Conservation (phyloP, 2,329 filamentous ascomycete species). For the Aspergillus sp. region DNA sequence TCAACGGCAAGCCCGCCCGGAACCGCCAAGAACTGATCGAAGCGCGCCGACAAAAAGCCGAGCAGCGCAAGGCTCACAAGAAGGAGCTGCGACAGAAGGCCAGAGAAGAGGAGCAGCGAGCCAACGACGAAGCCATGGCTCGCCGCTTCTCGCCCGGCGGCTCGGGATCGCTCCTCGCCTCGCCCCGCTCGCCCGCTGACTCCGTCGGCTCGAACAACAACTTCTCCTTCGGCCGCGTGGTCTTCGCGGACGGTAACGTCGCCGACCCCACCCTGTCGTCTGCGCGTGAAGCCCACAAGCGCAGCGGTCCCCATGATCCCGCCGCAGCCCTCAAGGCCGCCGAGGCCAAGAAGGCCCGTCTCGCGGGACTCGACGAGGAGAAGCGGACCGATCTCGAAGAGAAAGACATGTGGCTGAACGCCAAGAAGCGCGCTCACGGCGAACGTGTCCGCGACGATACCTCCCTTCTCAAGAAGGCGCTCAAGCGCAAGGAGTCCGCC, state of each 20-base stretch:
- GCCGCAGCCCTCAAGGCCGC: constrained; percentile 82
- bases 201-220: constrained; percentile 54
- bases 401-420: constrained; percentile 92
- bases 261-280: constrained; percentile 68
- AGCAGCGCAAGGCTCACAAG: constrained; percentile 82
- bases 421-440: constrained; percentile 83
- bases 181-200: constrained; percentile 51
- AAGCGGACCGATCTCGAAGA: constrained; percentile 86
- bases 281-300: constrained; percentile 67
- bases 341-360: constrained; percentile 79
- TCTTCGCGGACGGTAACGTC: constrained; percentile 81
- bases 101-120: constrained; percentile 73
- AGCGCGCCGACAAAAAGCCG: constrained; percentile 80
- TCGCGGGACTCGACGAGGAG: constrained; percentile 71
- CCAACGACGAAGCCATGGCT: constrained; percentile 57
- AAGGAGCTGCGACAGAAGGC: constrained; percentile 76
- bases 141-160: constrained; percentile 57
- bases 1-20: constrained; percentile 76
- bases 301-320: constrained; percentile 79
- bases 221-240: constrained; percentile 88
- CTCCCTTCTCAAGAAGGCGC: constrained; percentile 82
- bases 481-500: constrained; percentile 85
- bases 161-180: constrained; percentile 58
- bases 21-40: constrained; percentile 93
- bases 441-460: constrained; percentile 88